Evolutionary conservation across 2,329 filamentous ascomycete species (phyloP), one percentile per base, ranked within the genome.

Genomic region (Trichoderma aggressivum): DNA sequence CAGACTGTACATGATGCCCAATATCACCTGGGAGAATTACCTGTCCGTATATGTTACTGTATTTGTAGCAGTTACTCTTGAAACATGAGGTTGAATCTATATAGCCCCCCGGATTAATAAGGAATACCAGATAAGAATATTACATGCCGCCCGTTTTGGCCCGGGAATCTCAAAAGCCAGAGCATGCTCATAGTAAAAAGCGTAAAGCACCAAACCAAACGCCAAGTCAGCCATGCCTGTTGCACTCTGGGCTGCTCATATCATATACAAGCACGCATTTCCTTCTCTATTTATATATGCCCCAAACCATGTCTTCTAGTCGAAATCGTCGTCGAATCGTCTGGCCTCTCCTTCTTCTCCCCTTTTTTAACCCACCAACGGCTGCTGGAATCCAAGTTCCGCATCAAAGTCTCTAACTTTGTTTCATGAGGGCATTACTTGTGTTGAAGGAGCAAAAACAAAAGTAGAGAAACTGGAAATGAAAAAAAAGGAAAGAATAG

Each of bases 161-260:
- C 60, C 26, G 26, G 68, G 8, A 43, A 16, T 50, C 21, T 28
- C 32, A 56, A 53, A 16, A 26, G 50, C 68, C 21, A 14, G 50
- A 60, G 28, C 59, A 64, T 53, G 47, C 28, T 56, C 56, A 72
- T 64, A 39, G 59, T 55, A 43, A 61, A 71, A 55, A 58, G 64
- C 53, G 50, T 66, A 68, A 68, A 60, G 59, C 64, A 66, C 56
- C 64, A 67, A 67, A 43, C 43, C 68, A 60, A 72, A 72, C 70
- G 70, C 70, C 70, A 59, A 34, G 50, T 67, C 64, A 69, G 56
- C 56, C 47, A 63, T 69, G 58, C 59, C 47, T 53, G 18, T 59
- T 56, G 34, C 58, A 47, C 58, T 62, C 55, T 34, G 24, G 47
- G 62, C 34, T 30, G 60, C 63, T 60, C 63, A 43, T 65, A 53